Evolutionary conservation across 2,329 filamentous ascomycete species (phyloP), one percentile per base, ranked within the genome.

Genomic region (Furcasterigmium furcatum): DNA sequence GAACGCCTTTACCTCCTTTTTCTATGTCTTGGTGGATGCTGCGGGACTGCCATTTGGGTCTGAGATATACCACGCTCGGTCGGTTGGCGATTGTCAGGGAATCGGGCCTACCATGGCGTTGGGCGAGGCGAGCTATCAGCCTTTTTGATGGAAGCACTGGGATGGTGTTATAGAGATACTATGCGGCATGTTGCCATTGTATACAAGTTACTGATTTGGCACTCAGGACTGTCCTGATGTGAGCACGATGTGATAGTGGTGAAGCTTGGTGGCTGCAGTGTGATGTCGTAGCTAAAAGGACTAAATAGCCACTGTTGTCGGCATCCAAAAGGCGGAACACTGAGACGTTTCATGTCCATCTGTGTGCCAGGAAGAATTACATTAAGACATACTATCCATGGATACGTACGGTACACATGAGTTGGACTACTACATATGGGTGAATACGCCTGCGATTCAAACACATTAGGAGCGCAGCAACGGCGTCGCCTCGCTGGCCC

Each of bases 401-500:
- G n/a, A n/a, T n/a, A n/a, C n/a, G n/a, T n/a, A n/a, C n/a, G n/a
- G n/a, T n/a, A n/a, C n/a, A n/a, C n/a, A n/a, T n/a, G n/a, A n/a
- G n/a, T n/a, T n/a, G n/a, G n/a, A n/a, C n/a, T n/a, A n/a, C n/a
- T n/a, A n/a, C n/a, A n/a, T n/a, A n/a, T n/a, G n/a, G n/a, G n/a
- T n/a, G n/a, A n/a, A n/a, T n/a, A n/a, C n/a, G n/a, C n/a, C n/a
- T n/a, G n/a, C n/a, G n/a, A n/a, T n/a, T n/a, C n/a, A n/a, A n/a
- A 27, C 24, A 27, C 12, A 7, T 18, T 19, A 35, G 9, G 36
- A 45, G n/a, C 24, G 44, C 38, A 70, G 46, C 25, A 70, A 48
- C 1, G 66, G 67, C 9, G 64, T 65, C 47, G 62, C 56, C 46
- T 70, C 67, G 20, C 62, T 50, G 20, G 53, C 50, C 27, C 38